Evolutionary conservation across 768 basidiomycete species (phyloP).

Genomic region (Suillus occidentalis): DNA sequence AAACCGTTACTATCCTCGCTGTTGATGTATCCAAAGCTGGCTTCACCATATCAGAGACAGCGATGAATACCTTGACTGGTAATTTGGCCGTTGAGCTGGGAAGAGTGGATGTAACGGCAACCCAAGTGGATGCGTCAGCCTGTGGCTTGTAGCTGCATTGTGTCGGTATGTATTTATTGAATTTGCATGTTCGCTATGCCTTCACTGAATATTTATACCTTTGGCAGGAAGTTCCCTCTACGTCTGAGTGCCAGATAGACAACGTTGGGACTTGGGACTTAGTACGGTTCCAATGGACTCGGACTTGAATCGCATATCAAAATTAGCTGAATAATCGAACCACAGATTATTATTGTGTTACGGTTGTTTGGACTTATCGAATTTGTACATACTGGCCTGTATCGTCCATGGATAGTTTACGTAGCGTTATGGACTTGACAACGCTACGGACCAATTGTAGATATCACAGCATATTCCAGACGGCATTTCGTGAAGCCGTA

Average conservation of each 20-base stretch:
- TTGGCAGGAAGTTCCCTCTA: not conserved
- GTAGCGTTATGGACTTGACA: not conserved
- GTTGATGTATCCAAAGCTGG: conserved; percentile 49
- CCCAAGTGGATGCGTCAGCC: not conserved
- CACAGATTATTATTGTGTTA: not conserved
- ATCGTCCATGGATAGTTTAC: not conserved
- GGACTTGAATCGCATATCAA: not conserved
- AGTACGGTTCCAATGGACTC: not conserved
- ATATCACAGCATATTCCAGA: not conserved
- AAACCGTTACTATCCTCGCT: conserved; percentile 50
- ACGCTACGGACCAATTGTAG: not conserved
- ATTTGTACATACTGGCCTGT: not conserved
- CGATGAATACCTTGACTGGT: conserved; percentile 28
- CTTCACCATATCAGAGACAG: conserved; percentile 35
- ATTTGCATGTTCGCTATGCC: too few species aligned
- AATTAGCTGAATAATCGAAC: not conserved
- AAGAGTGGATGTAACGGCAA: conserved; percentile 19
- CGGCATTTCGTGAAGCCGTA: not conserved
- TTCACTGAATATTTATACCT: not conserved
- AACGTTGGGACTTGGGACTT: not conserved
- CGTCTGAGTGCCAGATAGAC: not conserved
- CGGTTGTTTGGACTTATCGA: not conserved
- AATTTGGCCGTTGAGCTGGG: conserved; percentile 14
- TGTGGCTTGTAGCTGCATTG: conserved; percentile 7
- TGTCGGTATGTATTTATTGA: not conserved